phyloP scores from a whole-genome alignment of 805 yeast species.

The Yarrowia porcina region DNA sequence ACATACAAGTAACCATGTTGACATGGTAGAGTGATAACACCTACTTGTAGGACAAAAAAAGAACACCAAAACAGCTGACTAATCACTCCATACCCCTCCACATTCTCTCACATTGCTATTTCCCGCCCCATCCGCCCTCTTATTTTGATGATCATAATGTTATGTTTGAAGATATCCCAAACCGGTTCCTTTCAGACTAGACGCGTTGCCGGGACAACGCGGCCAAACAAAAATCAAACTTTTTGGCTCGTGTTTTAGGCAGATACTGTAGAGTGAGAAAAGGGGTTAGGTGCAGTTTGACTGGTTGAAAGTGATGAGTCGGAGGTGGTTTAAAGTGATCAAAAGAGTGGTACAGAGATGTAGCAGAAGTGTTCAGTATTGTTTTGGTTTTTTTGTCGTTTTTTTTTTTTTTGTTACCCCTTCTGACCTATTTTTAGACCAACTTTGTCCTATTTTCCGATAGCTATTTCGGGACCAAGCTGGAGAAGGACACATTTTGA shows the following conservation, averaged over 20 bases:
- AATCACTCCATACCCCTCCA: too few species aligned
- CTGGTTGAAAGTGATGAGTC: neutral
- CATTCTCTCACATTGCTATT: too few species aligned
- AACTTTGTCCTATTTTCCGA: constrained; percentile 3
- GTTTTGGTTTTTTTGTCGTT: too few species aligned
- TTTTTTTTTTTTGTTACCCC: too few species aligned
- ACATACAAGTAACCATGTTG: too few species aligned
- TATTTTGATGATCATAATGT: constrained; percentile 4
- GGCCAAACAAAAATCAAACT: neutral
- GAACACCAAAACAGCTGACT: too few species aligned
- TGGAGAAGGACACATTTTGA: neutral
- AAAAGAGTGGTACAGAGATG: too few species aligned
- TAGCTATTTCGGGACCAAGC: constrained; percentile 11
- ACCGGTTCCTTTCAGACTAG: neutral
- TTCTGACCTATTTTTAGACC: too few species aligned
- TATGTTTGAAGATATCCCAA: neutral
- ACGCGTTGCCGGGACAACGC: constrained; percentile 10
- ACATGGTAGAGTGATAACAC: too few species aligned
- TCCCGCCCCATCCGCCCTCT: neutral
- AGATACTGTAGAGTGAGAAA: neutral
- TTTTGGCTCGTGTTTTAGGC: neutral
- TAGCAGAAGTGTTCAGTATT: too few species aligned
- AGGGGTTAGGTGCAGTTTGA: too few species aligned
- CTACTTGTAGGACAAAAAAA: too few species aligned
- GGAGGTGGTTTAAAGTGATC: neutral